Conservation (phyloP, 1,139 yeast species). For the Magnusiomyces paraingens region DNA sequence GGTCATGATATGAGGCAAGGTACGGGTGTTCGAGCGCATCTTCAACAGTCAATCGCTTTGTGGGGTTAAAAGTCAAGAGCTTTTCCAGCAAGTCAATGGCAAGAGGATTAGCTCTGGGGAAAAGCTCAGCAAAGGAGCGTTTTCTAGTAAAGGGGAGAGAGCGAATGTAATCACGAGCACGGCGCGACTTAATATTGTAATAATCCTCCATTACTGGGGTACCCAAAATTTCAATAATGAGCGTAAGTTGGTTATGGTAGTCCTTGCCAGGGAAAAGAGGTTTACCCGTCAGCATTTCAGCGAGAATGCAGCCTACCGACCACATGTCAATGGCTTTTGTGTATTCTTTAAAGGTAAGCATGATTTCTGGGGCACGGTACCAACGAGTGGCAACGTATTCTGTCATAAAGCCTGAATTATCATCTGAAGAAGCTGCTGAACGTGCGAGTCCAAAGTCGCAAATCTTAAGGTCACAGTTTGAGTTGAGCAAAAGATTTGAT, state of each 20-base stretch:
- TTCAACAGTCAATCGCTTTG: slow-evolving; percentile 67
- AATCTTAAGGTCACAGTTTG: slow-evolving; percentile 88
- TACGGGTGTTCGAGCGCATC: slow-evolving; percentile 83
- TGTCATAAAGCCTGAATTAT: slow-evolving; percentile 73
- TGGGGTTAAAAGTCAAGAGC: slow-evolving; percentile 75
- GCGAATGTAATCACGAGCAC: slow-evolving; percentile 82
- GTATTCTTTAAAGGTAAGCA: slow-evolving; percentile 89
- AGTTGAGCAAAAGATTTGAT: slow-evolving; percentile 73
- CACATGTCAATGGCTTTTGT: slow-evolving; percentile 94
- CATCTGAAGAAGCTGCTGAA: slow-evolving; percentile 46
- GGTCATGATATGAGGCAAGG: slow-evolving; percentile 70
- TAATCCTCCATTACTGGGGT: slow-evolving; percentile 83
- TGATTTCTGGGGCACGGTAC: slow-evolving; percentile 97
- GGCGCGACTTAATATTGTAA: slow-evolving; percentile 66
- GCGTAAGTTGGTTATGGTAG: slow-evolving; percentile 81
- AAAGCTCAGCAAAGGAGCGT: slow-evolving; percentile 47
- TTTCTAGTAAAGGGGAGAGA: slow-evolving; percentile 61
- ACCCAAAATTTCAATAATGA: slow-evolving; percentile 84
- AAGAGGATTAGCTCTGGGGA: slow-evolving; percentile 53
- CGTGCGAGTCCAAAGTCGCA: slow-evolving; percentile 96
- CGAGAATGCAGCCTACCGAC: slow-evolving; percentile 94
- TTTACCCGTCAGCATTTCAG: slow-evolving; percentile 80
- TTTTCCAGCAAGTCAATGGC: slow-evolving; percentile 74
- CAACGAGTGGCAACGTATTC: slow-evolving; percentile 97
- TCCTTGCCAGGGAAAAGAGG: slow-evolving; percentile 95